Base-by-base conservation (phyloP, 306 rosid genomes). In the Glycyrrhiza uralensis region DNA sequence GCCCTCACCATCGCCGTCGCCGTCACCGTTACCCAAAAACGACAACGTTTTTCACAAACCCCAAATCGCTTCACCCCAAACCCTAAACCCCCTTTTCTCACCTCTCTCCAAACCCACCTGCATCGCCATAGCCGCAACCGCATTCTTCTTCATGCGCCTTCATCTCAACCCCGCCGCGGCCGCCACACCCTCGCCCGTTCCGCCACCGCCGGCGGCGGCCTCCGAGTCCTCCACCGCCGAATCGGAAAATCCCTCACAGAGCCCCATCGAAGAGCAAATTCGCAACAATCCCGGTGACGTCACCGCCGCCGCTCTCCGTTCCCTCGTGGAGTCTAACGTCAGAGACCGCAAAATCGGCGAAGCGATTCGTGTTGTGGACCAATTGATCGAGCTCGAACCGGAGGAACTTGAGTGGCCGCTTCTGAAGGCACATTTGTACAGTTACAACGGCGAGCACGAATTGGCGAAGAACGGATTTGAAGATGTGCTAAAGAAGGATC, bases 371-470 rank as follows among this genome's bases (percentile, higher is more conserved):
- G 80, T 71, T 0, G 11, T 86, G 14, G 85, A 91, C 56, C 89
- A 89, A 6, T 84, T 87, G 26, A 79, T 84, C 20, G 84, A 86
- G 30, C 82, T 89, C 2, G 90, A 94, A 5, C 95, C 99, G 5
- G 78, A 81, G 30, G 99, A 94, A 5, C 14, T 32, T 0, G 99
- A 88, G 54, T 91, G 92, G 90, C 69, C 51, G 1, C 50, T 94
- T 61, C 58, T 94, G 46, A 94, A 89, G 79, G 96, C 97, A 45
- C 89, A 87, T 54, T 58, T 94, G 64, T 74, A 84, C 60, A 65
- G 81, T 60, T 71, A 76, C 55, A 71, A 58, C 63, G 90, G 85
- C 0, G 83, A 88, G 36, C 59, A 46, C 0, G 87, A 82, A n/a
- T 39, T 70, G 28, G 99, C 99, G 0, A 71, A 22, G 17, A 57